Evolutionary conservation across 2,329 filamentous ascomycete species (phyloP), one percentile per base, ranked within the genome.

Genomic region (Beauveria asiatica): DNA sequence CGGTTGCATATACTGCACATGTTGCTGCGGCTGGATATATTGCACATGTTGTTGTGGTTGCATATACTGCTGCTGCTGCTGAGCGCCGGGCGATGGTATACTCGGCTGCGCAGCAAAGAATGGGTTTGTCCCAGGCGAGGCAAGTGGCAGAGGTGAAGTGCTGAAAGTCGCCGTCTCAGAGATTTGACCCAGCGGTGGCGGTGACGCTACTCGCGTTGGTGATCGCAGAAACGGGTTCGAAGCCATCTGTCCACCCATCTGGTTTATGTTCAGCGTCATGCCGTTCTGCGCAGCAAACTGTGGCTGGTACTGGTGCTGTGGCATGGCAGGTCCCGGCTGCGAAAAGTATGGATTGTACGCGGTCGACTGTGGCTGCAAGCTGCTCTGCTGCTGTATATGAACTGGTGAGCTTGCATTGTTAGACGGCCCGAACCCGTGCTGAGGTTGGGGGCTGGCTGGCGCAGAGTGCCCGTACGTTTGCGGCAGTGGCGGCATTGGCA

Each of bases 271-370:
- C 5, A 78, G 63, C 5, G 75, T 69, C 39, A 81, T 67, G 21
- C 59, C 59, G 37, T 66, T 70, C 46, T 75, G 75, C 59, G 23
- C 25, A 16, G 42, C 21, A 33, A 59, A 58, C 16, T 59, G 51
- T 19, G 23, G 19, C 19, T 74, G 73, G 37, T 68, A 68, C 39
- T 62, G 58, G 25, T 63, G 57, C 37, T 57, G 45, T 49, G 23
- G 54, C 44, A 58, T 49, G 27, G 42, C 19, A 19, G 44, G 72
- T 37, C 70, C 68, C 27, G 73, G 67, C 23, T 74, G 73, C 16
- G 72, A 65, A 56, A 83, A 72, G 67, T 83, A 84, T 0, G 82
- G 81, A 62, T 84, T 84, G 65, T 81, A 79, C 57, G 73, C 74
- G 4, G 76, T 73, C 41, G 70, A 70, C 61, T 72, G 70, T 19